Evolutionary conservation across 805 yeast species (phyloP).

Genomic region (Pichia manshurica): DNA sequence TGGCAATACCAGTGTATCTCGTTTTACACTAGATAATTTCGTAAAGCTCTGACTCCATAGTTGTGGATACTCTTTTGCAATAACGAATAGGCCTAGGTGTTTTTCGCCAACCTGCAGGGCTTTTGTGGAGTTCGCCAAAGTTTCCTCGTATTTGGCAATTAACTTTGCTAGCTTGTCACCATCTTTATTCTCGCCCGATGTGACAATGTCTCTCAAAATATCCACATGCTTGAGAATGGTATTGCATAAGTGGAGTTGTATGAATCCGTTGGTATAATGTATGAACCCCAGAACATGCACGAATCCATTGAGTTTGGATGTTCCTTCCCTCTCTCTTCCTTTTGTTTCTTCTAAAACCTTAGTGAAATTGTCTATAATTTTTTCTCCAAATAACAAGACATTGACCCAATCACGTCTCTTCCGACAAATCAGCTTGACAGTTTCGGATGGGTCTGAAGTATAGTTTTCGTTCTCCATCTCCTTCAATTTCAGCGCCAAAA

Average conservation of each 20-base stretch:
- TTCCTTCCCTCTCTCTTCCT: background rate
- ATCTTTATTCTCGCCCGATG: background rate
- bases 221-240: background rate
- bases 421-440: conserved; percentile 15
- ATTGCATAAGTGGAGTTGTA: conserved; percentile 3
- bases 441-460: conserved; percentile 10
- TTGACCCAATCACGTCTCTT: conserved; percentile 7
- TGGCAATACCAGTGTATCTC: conserved; percentile 6
- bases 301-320: conserved; percentile 8
- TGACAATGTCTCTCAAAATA: background rate
- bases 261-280: conserved; percentile 13
- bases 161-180: conserved; percentile 10
- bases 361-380: conserved; percentile 21
- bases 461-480: conserved; percentile 11
- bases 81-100: conserved; percentile 12
- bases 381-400: conserved; percentile 5
- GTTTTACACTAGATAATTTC: conserved; percentile 4
- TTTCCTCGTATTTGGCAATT: conserved; percentile 4
- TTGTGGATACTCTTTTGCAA: conserved; percentile 16
- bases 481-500: conserved; percentile 21
- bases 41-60: conserved; percentile 12
- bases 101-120: conserved; percentile 18
- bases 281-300: background rate
- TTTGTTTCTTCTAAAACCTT: background rate
- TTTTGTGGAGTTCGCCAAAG: conserved; percentile 7